These are phyloP conservation scores for Trichoderma sp. DNA, from an alignment of 2,329 filamentous ascomycete species.

Conservation along the genomic window DNA sequence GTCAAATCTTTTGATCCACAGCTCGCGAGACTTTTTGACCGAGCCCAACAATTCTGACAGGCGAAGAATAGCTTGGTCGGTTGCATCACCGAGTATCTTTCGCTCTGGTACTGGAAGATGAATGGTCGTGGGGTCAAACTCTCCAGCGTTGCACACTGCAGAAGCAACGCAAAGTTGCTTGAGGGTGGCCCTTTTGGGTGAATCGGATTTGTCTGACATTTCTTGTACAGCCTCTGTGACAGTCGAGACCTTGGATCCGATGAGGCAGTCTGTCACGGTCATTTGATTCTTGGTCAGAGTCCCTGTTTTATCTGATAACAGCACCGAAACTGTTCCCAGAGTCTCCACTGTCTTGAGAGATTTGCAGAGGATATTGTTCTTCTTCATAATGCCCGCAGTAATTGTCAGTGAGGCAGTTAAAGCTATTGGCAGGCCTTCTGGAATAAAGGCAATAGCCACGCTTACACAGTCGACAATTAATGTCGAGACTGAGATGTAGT, in stretches of 20 bases:
- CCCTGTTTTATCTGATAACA: constrained; percentile 78
- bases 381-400: constrained; percentile 73
- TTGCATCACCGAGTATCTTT: constrained; percentile 50
- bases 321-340: constrained; percentile 69
- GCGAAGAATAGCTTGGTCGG: background rate
- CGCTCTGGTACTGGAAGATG: constrained; percentile 61
- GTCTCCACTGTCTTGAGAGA: constrained; percentile 78
- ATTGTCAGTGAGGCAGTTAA: constrained; percentile 73
- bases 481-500: background rate
- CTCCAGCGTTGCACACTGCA: constrained; percentile 72
- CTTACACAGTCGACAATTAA: background rate
- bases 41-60: constrained; percentile 33
- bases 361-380: constrained; percentile 78
- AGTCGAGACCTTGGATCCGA: constrained; percentile 45
- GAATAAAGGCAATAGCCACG: background rate
- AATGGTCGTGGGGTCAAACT: constrained; percentile 69
- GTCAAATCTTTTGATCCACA: constrained; percentile 68
- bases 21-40: constrained; percentile 69
- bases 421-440: constrained; percentile 69
- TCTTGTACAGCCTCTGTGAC: constrained; percentile 31
- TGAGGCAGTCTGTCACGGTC: constrained; percentile 68
- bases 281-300: constrained; percentile 72
- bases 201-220: constrained; percentile 36
- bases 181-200: background rate
- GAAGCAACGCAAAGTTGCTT: constrained; percentile 62